phyloP scores from a whole-genome alignment of 1,139 yeast genomes.

The Taiozyma sp. region DNA sequence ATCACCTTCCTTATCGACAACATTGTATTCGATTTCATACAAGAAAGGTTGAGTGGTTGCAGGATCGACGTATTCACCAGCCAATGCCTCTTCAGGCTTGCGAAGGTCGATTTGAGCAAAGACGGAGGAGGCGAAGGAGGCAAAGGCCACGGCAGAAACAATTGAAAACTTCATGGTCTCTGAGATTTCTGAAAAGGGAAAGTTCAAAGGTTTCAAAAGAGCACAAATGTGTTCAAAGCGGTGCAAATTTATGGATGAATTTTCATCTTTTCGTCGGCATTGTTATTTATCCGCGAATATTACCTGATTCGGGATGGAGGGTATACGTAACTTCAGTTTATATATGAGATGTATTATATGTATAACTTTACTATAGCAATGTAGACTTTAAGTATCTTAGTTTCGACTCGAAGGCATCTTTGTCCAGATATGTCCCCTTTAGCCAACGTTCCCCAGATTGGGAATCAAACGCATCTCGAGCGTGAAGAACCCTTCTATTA shows the following conservation, averaged over 20 bases:
- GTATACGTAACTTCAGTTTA: no score
- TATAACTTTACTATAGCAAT: neutral
- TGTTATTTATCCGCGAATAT: neutral
- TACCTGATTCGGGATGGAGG: neutral
- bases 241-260: neutral
- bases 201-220: no score
- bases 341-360: no score
- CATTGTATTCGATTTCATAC: slow-evolving; percentile 36
- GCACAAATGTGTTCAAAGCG: neutral
- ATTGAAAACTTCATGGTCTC: slow-evolving; percentile 6
- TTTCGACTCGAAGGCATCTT: slow-evolving; percentile 67
- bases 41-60: slow-evolving; percentile 25
- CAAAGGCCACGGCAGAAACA: slow-evolving; percentile 6
- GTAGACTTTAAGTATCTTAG: slow-evolving; percentile 31
- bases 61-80: slow-evolving; percentile 21
- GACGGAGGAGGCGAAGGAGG: slow-evolving; percentile 5
- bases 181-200: neutral
- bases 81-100: slow-evolving; percentile 11
- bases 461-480: slow-evolving; percentile 56
- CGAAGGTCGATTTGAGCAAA: slow-evolving; percentile 11
- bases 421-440: slow-evolving; percentile 75
- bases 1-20: slow-evolving; percentile 35
- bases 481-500: slow-evolving; percentile 70
- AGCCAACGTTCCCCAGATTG: slow-evolving; percentile 61
- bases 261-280: neutral